Evolutionary conservation across 495 filamentous ascomycete species (phyloP).

Genomic region (Xylaria bambusicola): DNA sequence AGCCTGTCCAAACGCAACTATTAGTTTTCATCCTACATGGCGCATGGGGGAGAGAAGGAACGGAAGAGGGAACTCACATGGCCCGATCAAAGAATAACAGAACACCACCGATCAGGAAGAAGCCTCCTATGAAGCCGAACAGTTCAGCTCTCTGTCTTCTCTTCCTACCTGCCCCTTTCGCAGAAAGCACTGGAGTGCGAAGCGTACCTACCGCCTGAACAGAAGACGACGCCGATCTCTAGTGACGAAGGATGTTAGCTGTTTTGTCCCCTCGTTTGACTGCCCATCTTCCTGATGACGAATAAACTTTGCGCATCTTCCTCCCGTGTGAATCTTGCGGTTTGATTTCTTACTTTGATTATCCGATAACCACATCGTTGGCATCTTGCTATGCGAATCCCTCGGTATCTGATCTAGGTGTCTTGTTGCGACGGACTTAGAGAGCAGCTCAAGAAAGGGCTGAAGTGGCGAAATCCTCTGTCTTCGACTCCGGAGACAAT

Average conservation of each 20-base stretch:
- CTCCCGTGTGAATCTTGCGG: too few relatives aligned
- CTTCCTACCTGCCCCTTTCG: conserved; percentile 9
- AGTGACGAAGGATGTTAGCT: conserved; percentile 17
- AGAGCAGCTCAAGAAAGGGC: neutral
- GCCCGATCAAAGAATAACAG: conserved; percentile 97
- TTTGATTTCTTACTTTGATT: conserved; percentile 74
- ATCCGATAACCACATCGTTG: conserved; percentile 91
- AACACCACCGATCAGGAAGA: conserved; percentile 92
- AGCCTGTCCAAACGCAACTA: conserved; percentile 51
- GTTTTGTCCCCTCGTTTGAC: neutral
- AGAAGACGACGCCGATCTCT: conserved; percentile 97
- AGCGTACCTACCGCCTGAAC: conserved; percentile 79
- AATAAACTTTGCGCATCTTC: too few relatives aligned
- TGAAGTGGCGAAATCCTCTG: neutral
- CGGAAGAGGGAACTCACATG: conserved; percentile 76
- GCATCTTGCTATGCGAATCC: conserved; percentile 42
- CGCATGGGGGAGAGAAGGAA: conserved; percentile 26
- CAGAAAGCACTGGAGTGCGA: conserved; percentile 20
- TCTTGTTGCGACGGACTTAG: neutral
- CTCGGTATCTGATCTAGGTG: neutral
- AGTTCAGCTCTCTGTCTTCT: conserved; percentile 14
- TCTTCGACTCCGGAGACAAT: neutral
- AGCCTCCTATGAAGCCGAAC: conserved; percentile 60
- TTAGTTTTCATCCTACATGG: conserved; percentile 11
- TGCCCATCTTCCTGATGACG: too few relatives aligned